Percentiles rank a stretch among this genome's conserved stretches.
Evolutionary conservation across 306 rosid genomes (phyloP).

Genomic region (Vigna mungo): DNA sequence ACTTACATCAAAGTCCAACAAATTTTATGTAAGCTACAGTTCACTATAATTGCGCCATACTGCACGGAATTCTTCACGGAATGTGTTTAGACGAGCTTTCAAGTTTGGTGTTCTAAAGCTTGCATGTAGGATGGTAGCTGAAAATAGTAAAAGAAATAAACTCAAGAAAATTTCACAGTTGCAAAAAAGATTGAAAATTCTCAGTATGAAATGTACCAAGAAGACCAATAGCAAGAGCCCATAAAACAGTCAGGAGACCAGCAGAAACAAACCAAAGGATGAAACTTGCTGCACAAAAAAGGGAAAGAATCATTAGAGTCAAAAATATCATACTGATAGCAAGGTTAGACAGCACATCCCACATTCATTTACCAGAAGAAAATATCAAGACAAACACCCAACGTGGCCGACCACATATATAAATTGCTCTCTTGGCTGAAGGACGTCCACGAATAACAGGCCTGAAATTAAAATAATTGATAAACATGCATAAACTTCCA

Average conservation of each 20-base stretch:
- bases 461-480: constrained; percentile 60
- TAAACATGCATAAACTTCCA: constrained; percentile 27
- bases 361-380: constrained; percentile 69
- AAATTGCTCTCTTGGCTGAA: constrained; percentile 84
- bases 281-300: constrained; percentile 71
- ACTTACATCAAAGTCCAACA: constrained; percentile 59
- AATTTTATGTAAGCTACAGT: constrained; percentile 60
- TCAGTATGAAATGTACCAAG: constrained; percentile 63
- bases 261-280: constrained; percentile 85
- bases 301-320: constrained; percentile 10
- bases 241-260: constrained; percentile 80
- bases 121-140: constrained; percentile 92
- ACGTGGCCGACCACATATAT: constrained; percentile 91
- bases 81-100: constrained; percentile 97
- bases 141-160: constrained; percentile 40
- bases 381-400: constrained; percentile 84
- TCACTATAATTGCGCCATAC: constrained; percentile 99
- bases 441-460: constrained; percentile 99
- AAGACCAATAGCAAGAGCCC: constrained; percentile 88
- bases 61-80: constrained; percentile 98
- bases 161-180: constrained; percentile 19
- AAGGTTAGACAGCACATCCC: constrained; percentile 24
- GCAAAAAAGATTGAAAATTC: background rate
- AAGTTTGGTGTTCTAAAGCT: constrained; percentile 98
- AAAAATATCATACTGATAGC: background rate